phyloP scores from a whole-genome alignment of 352 stramenopile species.

The Aphanomyces astaci region DNA sequence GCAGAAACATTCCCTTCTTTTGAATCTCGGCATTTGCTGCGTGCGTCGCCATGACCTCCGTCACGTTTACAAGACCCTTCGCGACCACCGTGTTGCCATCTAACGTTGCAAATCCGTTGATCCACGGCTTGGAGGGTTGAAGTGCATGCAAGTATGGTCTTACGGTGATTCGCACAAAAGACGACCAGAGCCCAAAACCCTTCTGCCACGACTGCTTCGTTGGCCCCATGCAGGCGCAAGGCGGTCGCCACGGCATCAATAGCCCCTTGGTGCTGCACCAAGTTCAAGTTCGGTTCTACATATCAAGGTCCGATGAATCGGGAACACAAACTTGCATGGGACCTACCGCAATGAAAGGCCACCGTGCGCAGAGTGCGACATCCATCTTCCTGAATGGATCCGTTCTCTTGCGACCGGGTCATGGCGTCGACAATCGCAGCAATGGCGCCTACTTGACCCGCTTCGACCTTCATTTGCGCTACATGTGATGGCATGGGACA shows the following conservation, averaged over 20 bases:
- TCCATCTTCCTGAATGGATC: slow-evolving; percentile 52
- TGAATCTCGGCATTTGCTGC: slow-evolving; percentile 50
- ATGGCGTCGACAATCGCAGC: slow-evolving; percentile 53
- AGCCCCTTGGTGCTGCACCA: slow-evolving; percentile 51
- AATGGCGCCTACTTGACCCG: slow-evolving; percentile 47
- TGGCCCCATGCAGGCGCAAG: slow-evolving; percentile 53
- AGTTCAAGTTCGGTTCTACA: slow-evolving; percentile 47
- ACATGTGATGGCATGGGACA: too few species aligned
- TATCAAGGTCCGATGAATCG: background rate
- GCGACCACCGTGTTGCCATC: slow-evolving; percentile 50
- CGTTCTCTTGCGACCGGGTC: slow-evolving; percentile 53
- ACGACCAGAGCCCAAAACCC: slow-evolving; percentile 68
- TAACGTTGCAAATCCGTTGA: slow-evolving; percentile 21
- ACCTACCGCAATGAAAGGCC: slow-evolving; percentile 51
- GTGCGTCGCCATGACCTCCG: slow-evolving; percentile 39
- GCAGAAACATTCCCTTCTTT: slow-evolving; percentile 56
- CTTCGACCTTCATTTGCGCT: slow-evolving; percentile 62
- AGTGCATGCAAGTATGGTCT: too few species aligned
- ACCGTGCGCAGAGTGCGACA: slow-evolving; percentile 72
- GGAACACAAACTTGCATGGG: background rate
- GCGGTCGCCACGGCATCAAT: slow-evolving; percentile 53
- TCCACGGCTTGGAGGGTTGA: background rate
- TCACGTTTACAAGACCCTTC: slow-evolving; percentile 39
- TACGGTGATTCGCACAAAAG: slow-evolving; percentile 73
- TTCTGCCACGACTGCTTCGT: slow-evolving; percentile 60